A percentile compares a stretch with the other conserved stretches of the same genome.
phyloP scores from a whole-genome alignment of 352 stramenopile species.

The Phytophthora fragariaefolia region DNA sequence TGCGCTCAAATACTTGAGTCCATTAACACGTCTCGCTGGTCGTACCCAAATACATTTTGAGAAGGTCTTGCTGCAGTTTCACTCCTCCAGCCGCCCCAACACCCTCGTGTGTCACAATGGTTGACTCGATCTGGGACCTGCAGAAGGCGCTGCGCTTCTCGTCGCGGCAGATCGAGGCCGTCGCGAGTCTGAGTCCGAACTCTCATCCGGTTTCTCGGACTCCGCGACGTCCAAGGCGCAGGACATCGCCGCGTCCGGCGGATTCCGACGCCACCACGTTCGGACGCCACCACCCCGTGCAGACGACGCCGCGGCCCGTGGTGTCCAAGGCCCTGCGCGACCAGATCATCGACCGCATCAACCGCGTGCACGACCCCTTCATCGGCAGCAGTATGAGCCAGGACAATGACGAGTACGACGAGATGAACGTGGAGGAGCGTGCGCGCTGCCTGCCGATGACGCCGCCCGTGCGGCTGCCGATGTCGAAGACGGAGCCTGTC shows the following conservation, averaged over 20 bases:
- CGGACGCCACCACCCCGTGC: too few species aligned
- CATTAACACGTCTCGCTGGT: conserved; percentile 38
- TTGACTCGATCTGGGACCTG: conserved; percentile 57
- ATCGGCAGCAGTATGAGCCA: conserved; percentile 84
- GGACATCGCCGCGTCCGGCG: conserved; percentile 71
- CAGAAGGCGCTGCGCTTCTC: conserved; percentile 49
- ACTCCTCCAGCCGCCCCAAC: conserved; percentile 7
- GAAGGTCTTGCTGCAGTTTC: conserved; percentile 62
- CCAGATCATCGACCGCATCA: conserved; percentile 77
- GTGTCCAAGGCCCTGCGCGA: conserved; percentile 66
- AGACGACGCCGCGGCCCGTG: conserved; percentile 37
- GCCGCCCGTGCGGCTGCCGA: conserved; percentile 43
- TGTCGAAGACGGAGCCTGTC: too few species aligned
- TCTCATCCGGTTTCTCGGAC: conserved; percentile 45
- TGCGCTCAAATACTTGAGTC: conserved; percentile 31
- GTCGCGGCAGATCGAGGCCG: conserved; percentile 40
- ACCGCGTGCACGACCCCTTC: conserved; percentile 84
- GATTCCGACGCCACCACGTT: conserved; percentile 79
- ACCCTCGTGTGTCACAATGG: conserved; percentile 33
- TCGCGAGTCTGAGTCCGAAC: conserved; percentile 67
- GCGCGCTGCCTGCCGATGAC: conserved; percentile 73
- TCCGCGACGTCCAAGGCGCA: conserved; percentile 47
- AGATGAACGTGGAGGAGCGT: conserved; percentile 70
- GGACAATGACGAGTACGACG: conserved; percentile 82
- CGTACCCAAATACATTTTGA: conserved; percentile 73